Evolutionary conservation across 257 asterid species (phyloP).

Genomic region (Cinchona pubescens): DNA sequence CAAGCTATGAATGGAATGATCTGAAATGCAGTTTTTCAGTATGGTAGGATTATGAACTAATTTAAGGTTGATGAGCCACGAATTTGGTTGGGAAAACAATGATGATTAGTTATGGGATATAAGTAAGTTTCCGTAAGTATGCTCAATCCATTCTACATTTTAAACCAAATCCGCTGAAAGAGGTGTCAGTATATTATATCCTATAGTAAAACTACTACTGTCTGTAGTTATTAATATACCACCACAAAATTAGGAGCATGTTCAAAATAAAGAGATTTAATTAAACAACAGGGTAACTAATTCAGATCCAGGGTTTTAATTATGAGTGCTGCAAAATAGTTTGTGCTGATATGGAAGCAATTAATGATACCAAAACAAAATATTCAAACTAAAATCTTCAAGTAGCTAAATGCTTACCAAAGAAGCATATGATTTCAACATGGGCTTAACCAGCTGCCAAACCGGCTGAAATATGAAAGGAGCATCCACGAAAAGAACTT

Average conservation of each 20-base stretch:
- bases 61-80: not conserved
- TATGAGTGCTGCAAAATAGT: not conserved
- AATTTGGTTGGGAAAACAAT: not conserved
- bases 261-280: not conserved
- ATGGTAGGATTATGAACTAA: no score
- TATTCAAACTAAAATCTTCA: not conserved
- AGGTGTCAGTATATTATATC: not conserved
- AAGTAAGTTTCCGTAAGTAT: not conserved
- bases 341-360: not conserved
- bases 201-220: not conserved
- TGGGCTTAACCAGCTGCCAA: conserved; percentile 84
- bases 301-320: not conserved
- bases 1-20: not conserved
- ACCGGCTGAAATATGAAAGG: conserved; percentile 88
- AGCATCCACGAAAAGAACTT: conserved; percentile 82
- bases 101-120: not conserved
- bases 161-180: not conserved
- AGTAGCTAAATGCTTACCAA: conserved; percentile 49
- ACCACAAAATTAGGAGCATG: not conserved
- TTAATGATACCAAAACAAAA: not conserved
- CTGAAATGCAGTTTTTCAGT: not conserved
- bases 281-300: not conserved
- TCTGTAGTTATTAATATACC: not conserved
- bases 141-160: not conserved
- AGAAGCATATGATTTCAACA: conserved; percentile 76